These are phyloP conservation scores for Staphylotrichum tortipilum DNA, from an alignment of 495 filamentous ascomycete species.

Conservation along the genomic window DNA sequence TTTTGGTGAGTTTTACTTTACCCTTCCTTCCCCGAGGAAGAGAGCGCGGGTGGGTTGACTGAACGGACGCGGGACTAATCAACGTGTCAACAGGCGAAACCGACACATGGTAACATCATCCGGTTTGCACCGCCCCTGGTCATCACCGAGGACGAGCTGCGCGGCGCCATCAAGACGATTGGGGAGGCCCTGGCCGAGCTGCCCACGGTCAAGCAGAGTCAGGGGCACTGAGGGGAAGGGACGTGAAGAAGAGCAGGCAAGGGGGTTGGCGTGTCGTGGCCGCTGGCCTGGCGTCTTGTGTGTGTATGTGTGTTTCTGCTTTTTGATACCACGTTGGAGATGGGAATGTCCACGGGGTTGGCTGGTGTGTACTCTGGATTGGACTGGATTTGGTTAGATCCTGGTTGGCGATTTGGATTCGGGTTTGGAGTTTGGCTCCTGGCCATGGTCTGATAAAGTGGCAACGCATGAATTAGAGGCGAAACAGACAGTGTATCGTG, in stretches of 20 bases:
- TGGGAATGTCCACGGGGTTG: too few relatives aligned
- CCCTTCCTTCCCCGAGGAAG: too few relatives aligned
- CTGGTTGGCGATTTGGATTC: not conserved
- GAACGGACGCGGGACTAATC: too few relatives aligned
- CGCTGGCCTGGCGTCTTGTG: not conserved
- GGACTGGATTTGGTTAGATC: not conserved
- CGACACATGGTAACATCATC: conserved; percentile 97
- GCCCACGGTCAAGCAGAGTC: conserved; percentile 30
- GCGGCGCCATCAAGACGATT: conserved; percentile 64
- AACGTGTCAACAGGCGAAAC: too few relatives aligned
- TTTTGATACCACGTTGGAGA: conserved; percentile 8
- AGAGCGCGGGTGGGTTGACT: too few relatives aligned
- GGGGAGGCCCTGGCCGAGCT: conserved; percentile 63
- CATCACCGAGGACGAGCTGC: conserved; percentile 78
- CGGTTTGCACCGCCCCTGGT: conserved; percentile 84
- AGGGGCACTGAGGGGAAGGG: conserved; percentile 14
- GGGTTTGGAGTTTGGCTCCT: too few relatives aligned
- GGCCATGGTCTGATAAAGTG: too few relatives aligned
- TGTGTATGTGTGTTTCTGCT: not conserved
- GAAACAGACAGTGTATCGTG: too few relatives aligned
- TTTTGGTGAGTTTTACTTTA: conserved; percentile 84
- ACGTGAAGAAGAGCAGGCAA: not conserved
- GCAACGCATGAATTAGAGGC: too few relatives aligned
- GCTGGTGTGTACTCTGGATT: too few relatives aligned
- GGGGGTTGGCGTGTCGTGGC: not conserved